Evolutionary conservation across 106 monocot species (phyloP).

Genomic region (Cymbidium sinense): DNA sequence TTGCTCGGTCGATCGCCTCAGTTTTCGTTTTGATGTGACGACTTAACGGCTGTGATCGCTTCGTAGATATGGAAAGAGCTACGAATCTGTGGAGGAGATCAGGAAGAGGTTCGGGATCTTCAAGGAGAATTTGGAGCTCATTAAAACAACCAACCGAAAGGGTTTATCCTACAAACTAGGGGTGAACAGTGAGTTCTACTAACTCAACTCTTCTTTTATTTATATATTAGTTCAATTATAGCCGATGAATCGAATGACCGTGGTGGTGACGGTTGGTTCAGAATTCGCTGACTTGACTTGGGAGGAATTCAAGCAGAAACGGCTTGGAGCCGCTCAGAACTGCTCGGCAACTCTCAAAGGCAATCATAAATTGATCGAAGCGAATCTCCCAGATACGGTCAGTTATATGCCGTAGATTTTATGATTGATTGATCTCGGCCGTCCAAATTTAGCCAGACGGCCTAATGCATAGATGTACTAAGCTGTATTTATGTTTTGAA

Average conservation of each 20-base stretch:
- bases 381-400: slow-evolving; percentile 58
- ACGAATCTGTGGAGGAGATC: slow-evolving; percentile 60
- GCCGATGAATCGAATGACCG: background rate
- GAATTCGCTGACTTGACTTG: slow-evolving; percentile 82
- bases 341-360: slow-evolving; percentile 87
- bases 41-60: background rate
- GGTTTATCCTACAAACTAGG: slow-evolving; percentile 61
- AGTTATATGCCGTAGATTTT: background rate
- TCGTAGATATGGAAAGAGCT: slow-evolving; percentile 63
- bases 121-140: slow-evolving; percentile 42
- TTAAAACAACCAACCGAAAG: slow-evolving; percentile 56
- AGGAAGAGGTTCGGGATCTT: slow-evolving; percentile 55
- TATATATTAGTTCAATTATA: background rate
- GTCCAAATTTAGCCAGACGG: no score
- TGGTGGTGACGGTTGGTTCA: slow-evolving; percentile 2
- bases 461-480: background rate
- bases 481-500: background rate
- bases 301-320: slow-evolving; percentile 70
- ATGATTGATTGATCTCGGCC: background rate
- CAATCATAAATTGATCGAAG: slow-evolving; percentile 48
- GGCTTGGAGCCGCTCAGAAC: slow-evolving; percentile 84
- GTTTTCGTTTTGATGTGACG: background rate
- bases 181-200: slow-evolving; percentile 53
- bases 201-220: background rate
- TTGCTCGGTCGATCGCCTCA: background rate